Evolutionary conservation across 495 filamentous ascomycete genomes (phyloP).

Genomic region (Tuber brumale): DNA sequence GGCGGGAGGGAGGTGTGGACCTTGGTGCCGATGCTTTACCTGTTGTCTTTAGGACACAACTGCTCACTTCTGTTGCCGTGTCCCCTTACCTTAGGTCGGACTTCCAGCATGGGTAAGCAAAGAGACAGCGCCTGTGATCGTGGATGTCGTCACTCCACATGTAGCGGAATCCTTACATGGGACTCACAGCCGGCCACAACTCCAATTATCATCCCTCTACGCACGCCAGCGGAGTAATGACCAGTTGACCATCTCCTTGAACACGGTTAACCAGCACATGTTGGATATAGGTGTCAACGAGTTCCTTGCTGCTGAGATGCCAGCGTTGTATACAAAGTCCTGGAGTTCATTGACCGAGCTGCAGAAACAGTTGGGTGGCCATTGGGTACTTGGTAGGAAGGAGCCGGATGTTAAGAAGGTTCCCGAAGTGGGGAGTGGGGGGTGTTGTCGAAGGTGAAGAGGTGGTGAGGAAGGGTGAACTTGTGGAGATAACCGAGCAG

Average conservation of each 20-base stretch:
- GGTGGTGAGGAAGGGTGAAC: slow-evolving; percentile 55
- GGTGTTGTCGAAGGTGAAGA: slow-evolving; percentile 76
- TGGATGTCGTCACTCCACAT: slow-evolving; percentile 65
- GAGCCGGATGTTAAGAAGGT: slow-evolving; percentile 55
- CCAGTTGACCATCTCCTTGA: slow-evolving; percentile 59
- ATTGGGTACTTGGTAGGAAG: slow-evolving; percentile 46
- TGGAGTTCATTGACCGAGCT: no score
- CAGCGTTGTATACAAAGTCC: no score
- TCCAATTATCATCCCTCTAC: no score
- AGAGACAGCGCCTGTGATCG: slow-evolving; percentile 52
- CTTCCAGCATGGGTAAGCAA: neutral
- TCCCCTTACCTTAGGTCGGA: slow-evolving; percentile 49
- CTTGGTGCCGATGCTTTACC: slow-evolving; percentile 42
- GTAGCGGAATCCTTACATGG: slow-evolving; percentile 60
- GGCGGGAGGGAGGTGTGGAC: slow-evolving; percentile 38
- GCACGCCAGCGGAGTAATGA: slow-evolving; percentile 31
- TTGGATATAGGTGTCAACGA: slow-evolving; percentile 51
- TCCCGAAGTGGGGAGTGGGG: slow-evolving; percentile 78
- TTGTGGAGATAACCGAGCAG: neutral
- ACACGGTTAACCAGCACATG: slow-evolving; percentile 65
- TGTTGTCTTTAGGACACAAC: slow-evolving; percentile 52
- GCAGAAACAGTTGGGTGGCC: no score
- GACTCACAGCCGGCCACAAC: slow-evolving; percentile 39
- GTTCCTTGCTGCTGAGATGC: no score
- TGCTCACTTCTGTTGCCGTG: slow-evolving; percentile 59